Evolutionary conservation across 306 rosid genomes (phyloP).

Genomic region (Begonia masoniana): DNA sequence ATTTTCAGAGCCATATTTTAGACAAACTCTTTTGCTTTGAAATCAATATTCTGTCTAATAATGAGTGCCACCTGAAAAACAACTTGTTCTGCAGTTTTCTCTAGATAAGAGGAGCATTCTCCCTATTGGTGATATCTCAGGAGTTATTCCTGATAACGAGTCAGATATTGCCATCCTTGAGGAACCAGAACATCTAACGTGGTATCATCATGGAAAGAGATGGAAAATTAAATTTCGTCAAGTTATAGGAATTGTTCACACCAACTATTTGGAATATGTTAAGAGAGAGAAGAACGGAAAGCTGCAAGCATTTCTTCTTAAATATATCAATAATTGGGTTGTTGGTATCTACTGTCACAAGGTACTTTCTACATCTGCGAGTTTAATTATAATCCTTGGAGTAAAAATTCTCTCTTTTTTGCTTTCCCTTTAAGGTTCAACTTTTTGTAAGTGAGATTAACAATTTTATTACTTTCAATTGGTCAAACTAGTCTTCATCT

Average conservation of each 20-base stretch:
- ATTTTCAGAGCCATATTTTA: not conserved
- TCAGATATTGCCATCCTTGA: conserved; percentile 94
- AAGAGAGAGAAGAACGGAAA: conserved; percentile 89
- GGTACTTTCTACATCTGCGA: conserved; percentile 23
- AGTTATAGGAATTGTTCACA: conserved; percentile 83
- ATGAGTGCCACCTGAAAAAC: conserved; percentile 12
- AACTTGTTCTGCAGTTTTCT: conserved; percentile 44
- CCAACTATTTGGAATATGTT: conserved; percentile 93
- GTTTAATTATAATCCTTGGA: too few species aligned
- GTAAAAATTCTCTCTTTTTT: too few species aligned
- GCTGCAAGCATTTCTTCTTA: conserved; percentile 56
- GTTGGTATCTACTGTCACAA: conserved; percentile 85
- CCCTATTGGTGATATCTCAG: conserved; percentile 89
- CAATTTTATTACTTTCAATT: too few species aligned
- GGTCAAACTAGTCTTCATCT: too few species aligned
- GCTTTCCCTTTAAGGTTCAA: too few species aligned
- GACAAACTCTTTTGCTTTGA: not conserved
- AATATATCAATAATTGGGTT: conserved; percentile 68
- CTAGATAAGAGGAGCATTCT: conserved; percentile 87
- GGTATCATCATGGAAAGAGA: conserved; percentile 97
- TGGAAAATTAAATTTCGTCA: conserved; percentile 79
- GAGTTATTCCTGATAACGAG: conserved; percentile 55
- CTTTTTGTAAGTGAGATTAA: too few species aligned
- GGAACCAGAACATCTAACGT: conserved; percentile 96
- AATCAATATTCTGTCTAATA: not conserved